These are phyloP conservation scores for Zymoseptoria crescenta DNA, from an alignment of 2,329 filamentous ascomycete genomes.

Conservation along the genomic window DNA sequence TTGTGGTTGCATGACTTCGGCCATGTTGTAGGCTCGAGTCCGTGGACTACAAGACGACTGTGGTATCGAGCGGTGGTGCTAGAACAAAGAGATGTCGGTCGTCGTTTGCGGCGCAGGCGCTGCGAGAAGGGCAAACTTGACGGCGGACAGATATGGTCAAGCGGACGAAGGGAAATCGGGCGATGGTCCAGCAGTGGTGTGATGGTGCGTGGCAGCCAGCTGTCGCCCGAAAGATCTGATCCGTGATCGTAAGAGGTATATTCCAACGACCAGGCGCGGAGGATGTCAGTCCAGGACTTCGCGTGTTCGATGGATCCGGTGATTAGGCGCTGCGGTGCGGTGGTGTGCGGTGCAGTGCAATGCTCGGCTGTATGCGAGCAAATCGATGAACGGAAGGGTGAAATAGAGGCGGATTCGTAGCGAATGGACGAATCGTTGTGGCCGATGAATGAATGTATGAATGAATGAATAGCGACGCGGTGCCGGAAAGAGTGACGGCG, in stretches of 20 bases:
- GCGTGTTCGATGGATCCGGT: neutral
- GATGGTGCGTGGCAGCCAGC: neutral
- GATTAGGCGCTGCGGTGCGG: conserved; percentile 1
- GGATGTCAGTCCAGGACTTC: neutral
- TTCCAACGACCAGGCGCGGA: conserved; percentile 3
- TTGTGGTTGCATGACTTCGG: conserved; percentile 28
- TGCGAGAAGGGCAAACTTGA: conserved; percentile 5
- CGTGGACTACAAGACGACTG: neutral
- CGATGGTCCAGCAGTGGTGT: neutral
- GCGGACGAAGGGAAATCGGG: neutral
- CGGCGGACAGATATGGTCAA: neutral
- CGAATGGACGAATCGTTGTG: neutral
- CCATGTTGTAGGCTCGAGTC: conserved; percentile 18
- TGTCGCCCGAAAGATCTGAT: neutral
- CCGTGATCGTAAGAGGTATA: neutral
- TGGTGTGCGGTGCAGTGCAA: conserved; percentile 4
- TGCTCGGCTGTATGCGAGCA: conserved; percentile 9
- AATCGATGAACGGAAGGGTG: conserved; percentile 14
- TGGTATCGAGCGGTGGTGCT: conserved; percentile 4
- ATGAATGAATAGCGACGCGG: conserved; percentile 20
- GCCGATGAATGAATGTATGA: conserved; percentile 1
- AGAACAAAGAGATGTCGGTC: conserved; percentile 12
- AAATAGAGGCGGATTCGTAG: neutral
- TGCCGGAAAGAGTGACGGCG: conserved; percentile 27
- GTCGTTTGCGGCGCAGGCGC: conserved; percentile 18